Conservation (phyloP, 2,329 filamentous ascomycete species). For the Alternaria burnsii region DNA sequence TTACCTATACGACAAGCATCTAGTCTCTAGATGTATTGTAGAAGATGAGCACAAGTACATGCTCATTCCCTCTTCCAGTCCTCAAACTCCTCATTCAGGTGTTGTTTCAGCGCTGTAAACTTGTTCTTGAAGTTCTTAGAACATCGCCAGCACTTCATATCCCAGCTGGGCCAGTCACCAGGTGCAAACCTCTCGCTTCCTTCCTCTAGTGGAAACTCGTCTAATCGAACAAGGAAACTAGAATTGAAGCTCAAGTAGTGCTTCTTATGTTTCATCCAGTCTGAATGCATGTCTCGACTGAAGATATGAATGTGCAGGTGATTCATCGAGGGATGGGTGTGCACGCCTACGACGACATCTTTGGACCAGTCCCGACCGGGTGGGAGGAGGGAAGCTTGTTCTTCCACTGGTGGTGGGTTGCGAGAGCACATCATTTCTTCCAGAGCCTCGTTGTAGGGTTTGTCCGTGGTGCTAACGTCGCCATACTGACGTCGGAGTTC, state of each 20-base stretch:
- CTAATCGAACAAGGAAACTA: conserved; percentile 79
- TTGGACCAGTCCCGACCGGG: conserved; percentile 78
- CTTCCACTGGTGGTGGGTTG: conserved; percentile 48
- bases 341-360: conserved; percentile 80
- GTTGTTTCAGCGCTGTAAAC: conserved; percentile 77
- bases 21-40: not conserved
- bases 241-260: conserved; percentile 95
- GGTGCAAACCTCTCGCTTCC: conserved; percentile 71
- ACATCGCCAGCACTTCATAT: conserved; percentile 88
- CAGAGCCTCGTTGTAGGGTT: conserved; percentile 66
- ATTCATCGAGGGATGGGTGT: conserved; percentile 89
- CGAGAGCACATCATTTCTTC: conserved; percentile 58
- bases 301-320: conserved; percentile 92
- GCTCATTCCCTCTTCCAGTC: conserved; percentile 67
- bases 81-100: conserved; percentile 78
- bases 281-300: conserved; percentile 78
- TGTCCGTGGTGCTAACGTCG: conserved; percentile 68
- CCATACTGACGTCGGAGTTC: conserved; percentile 79
- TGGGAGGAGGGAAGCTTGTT: conserved; percentile 59
- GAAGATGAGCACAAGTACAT: not conserved
- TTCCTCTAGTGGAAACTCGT: conserved; percentile 77
- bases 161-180: conserved; percentile 67
- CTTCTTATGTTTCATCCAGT: conserved; percentile 77
- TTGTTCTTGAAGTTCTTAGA: conserved; percentile 74
- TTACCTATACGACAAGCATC: not conserved